These are phyloP conservation scores for Davidsoniella virescens DNA, from an alignment of 2,329 filamentous ascomycete genomes.

Conservation along the genomic window DNA sequence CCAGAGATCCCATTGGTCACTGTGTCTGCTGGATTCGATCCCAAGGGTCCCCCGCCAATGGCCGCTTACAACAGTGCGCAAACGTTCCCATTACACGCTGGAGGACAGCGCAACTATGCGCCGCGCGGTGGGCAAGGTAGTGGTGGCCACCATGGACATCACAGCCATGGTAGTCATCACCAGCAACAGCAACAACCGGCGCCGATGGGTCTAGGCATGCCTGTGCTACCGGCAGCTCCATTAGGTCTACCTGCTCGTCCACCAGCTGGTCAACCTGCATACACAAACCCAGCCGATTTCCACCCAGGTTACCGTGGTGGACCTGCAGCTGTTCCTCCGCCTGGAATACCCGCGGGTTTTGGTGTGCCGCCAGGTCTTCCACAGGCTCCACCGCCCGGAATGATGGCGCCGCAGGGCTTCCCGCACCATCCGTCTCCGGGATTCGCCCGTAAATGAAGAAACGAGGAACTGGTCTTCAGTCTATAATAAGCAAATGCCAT, in stretches of 20 bases:
- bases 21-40: too few species aligned
- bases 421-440: slow-evolving; percentile 15
- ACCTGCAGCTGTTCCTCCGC: slow-evolving; percentile 20
- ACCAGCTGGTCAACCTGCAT: slow-evolving; percentile 30
- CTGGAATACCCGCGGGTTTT: slow-evolving; percentile 20
- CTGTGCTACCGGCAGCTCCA: slow-evolving; percentile 31
- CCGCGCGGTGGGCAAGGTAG: background rate
- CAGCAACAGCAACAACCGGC: slow-evolving; percentile 13
- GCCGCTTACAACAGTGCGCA: background rate
- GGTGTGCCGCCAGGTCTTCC: too few species aligned
- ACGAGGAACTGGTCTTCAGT: too few species aligned
- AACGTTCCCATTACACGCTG: background rate
- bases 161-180: background rate
- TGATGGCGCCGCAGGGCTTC: slow-evolving; percentile 31
- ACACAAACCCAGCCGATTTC: slow-evolving; percentile 31
- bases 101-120: slow-evolving; percentile 1
- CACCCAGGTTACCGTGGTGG: slow-evolving; percentile 28
- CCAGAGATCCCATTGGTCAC: slow-evolving; percentile 19
- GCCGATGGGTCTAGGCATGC: slow-evolving; percentile 11
- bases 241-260: slow-evolving; percentile 18
- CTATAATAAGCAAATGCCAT: too few species aligned
- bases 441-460: slow-evolving; percentile 11
- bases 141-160: too few species aligned
- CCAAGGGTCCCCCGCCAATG: too few species aligned
- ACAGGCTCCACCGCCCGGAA: slow-evolving; percentile 24